Evolutionary conservation across 2,329 filamentous ascomycete genomes (phyloP), one percentile per base, ranked within the genome.

Genomic region (Pyrenophora tritici-repentis): DNA sequence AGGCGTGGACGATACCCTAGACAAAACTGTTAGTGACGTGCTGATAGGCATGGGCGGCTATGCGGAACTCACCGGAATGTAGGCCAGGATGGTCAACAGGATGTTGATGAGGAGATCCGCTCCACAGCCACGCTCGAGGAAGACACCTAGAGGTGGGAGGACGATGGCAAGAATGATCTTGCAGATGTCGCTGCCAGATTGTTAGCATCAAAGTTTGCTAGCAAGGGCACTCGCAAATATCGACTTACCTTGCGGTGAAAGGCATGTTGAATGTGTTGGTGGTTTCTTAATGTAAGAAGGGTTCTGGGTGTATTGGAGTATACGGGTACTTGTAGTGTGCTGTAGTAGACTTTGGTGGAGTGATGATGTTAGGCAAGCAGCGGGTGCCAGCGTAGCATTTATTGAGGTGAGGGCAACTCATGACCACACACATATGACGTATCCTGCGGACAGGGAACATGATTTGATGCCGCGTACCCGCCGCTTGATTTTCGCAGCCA

Each of bases 61-160:
- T 31, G 34, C 36, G 50, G 38, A 45, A 63, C 66, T 32, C 59
- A 71, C 89, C 60, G 88, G 88, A 68, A 92, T 83, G 76, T 78
- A 76, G 71, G 74, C 71, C 17, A 74, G 63, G 48, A 71, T 62
- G 66, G 90, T 95, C 78, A 95, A 80, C 70, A 91, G 83, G 76
- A 96, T 90, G 86, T 95, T 96, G 85, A 96, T 95, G 77, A 93
- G 81, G 70, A 96, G 81, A 74, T 96, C 90, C 63, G 87, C 85
- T 73, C 87, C 87, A 79, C 91, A 96, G 68, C 91, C 91, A 66
- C 88, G 86, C 87, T 96, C 91, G 65, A 96, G 89, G 84, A 96
- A 94, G 74, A 96, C 91, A 80, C 91, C 91, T 48, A 96, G 79
- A 73, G 91, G 91, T 50, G 91, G 91, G 61, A 96, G 85, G 79